Evolutionary conservation across 2,329 filamentous ascomycete species (phyloP).

Genomic region (Nigrospora oryzae): DNA sequence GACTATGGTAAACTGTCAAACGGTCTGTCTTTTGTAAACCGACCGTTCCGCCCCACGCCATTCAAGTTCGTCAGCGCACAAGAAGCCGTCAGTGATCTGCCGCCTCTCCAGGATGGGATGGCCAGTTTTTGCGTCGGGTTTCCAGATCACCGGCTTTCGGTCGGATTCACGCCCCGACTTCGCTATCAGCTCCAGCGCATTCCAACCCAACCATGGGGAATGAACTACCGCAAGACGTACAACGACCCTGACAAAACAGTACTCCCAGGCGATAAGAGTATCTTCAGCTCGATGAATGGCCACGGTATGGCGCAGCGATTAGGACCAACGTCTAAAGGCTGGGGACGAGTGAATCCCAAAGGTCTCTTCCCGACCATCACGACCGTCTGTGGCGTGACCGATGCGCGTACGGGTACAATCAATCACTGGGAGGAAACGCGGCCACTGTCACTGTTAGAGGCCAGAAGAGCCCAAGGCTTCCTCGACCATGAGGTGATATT

Average conservation of each 20-base stretch:
- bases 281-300: constrained; percentile 2
- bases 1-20: constrained; percentile 52
- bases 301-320: background rate
- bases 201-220: constrained; percentile 47
- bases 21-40: constrained; percentile 48
- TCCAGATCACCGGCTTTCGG: constrained; percentile 58
- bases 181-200: constrained; percentile 46
- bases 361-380: constrained; percentile 55
- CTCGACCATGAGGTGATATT: constrained; percentile 63
- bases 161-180: constrained; percentile 26
- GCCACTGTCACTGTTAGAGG: constrained; percentile 56
- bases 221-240: constrained; percentile 42
- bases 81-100: constrained; percentile 52
- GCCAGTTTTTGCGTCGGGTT: constrained; percentile 52
- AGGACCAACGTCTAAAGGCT: constrained; percentile 28
- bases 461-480: constrained; percentile 60
- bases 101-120: constrained; percentile 51
- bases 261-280: constrained; percentile 8
- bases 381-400: constrained; percentile 40
- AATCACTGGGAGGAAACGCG: constrained; percentile 62
- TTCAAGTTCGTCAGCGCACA: constrained; percentile 48
- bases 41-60: constrained; percentile 42
- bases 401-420: constrained; percentile 43
- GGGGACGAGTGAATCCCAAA: constrained; percentile 41
- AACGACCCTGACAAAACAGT: constrained; percentile 2